These are phyloP conservation scores for Cudoniella acicularis DNA, from an alignment of 495 filamentous ascomycete genomes.

Conservation along the genomic window DNA sequence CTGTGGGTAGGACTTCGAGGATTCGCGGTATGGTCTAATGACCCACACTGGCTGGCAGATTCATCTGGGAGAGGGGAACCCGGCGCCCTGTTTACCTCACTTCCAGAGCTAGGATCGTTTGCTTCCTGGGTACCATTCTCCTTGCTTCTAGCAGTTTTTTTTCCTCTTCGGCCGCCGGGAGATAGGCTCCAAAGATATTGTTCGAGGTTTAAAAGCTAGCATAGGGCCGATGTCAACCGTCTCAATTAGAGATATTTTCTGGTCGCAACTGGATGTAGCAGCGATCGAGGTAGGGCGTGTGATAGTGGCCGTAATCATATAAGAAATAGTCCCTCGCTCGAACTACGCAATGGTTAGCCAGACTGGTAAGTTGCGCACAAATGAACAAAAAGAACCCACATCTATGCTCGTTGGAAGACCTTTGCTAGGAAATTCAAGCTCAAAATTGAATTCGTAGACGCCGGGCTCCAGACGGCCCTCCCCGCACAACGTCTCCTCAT, in stretches of 20 bases:
- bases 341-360: constrained; percentile 56
- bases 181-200: constrained; percentile 80
- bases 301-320: constrained; percentile 82
- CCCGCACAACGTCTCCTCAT: constrained; percentile 85
- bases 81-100: constrained; percentile 3
- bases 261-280: constrained; percentile 71
- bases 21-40: constrained; percentile 12
- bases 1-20: constrained; percentile 55
- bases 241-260: constrained; percentile 75
- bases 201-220: constrained; percentile 58
- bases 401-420: constrained; percentile 89
- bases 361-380: not conserved
- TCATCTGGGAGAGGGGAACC: constrained; percentile 23
- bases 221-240: constrained; percentile 59
- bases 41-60: constrained; percentile 23
- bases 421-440: constrained; percentile 72
- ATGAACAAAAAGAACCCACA: constrained; percentile 49
- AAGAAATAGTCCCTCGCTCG: constrained; percentile 89
- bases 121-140: constrained; percentile 9
- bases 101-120: constrained; percentile 8
- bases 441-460: constrained; percentile 89
- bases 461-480: constrained; percentile 83
- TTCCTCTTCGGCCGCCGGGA: constrained; percentile 22
- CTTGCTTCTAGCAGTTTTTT: constrained; percentile 18
- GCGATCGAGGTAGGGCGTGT: constrained; percentile 87